Evolutionary conservation across 768 basidiomycete species (phyloP).

Genomic region (Amanita brunnescens): DNA sequence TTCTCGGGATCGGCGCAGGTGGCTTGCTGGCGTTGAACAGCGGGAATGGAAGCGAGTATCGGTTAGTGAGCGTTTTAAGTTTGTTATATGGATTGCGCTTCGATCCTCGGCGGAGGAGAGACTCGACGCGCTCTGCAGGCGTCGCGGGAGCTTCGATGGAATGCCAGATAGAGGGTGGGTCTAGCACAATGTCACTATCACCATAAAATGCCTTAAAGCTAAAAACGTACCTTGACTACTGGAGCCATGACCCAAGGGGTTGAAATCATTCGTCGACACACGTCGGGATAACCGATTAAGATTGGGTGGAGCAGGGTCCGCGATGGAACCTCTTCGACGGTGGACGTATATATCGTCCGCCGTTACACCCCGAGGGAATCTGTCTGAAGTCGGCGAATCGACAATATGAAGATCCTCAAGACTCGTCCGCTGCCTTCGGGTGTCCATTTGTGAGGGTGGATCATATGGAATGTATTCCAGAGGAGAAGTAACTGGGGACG

Average conservation of each 20-base stretch:
- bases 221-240: not conserved
- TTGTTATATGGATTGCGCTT: constrained; percentile 28
- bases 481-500: not conserved
- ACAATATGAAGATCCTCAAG: constrained; percentile 4
- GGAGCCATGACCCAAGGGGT: not conserved
- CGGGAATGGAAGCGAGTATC: constrained; percentile 41
- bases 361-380: not conserved
- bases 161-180: constrained; percentile 41
- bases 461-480: not conserved
- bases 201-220: not conserved
- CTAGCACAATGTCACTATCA: not conserved
- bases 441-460: not conserved
- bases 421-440: constrained; percentile 3
- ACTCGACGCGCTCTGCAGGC: constrained; percentile 23
- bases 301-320: not conserved
- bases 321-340: not conserved
- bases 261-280: constrained; percentile 2
- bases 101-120: constrained; percentile 17
- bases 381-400: not conserved
- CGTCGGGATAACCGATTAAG: not conserved
- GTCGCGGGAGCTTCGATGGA: constrained; percentile 32
- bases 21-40: constrained; percentile 20
- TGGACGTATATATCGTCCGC: constrained; percentile 7
- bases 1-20: constrained; percentile 1
- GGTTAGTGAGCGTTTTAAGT: constrained; percentile 36